Conservation (phyloP, 805 yeast genomes). For the Ogataea degrootiae region DNA sequence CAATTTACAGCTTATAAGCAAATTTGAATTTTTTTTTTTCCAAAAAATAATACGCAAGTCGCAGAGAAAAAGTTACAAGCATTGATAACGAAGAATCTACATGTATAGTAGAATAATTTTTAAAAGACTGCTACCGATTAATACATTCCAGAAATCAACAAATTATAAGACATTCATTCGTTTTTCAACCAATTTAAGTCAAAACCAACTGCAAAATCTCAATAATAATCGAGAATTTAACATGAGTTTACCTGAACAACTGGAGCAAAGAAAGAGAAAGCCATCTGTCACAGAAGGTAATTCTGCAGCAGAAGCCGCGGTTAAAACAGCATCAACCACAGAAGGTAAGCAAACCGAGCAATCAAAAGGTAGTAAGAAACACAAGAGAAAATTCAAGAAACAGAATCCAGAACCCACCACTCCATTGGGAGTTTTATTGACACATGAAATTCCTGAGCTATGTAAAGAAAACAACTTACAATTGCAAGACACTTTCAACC, state of each 20-base stretch:
- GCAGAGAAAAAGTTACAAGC: no score
- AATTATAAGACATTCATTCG: neutral
- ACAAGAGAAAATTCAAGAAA: conserved; percentile 49
- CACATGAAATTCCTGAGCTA: conserved; percentile 64
- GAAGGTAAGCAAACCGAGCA: neutral
- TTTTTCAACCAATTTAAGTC: neutral
- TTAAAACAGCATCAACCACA: neutral
- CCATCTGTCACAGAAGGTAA: neutral
- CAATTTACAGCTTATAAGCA: no score
- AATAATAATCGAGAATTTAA: neutral
- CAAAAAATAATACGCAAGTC: no score
- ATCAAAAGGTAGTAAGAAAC: neutral
- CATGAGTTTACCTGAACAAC: neutral
- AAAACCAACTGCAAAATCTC: no score
- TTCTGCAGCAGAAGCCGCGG: neutral
- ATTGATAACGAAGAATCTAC: neutral
- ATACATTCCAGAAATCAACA: neutral
- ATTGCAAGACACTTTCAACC: conserved; percentile 51
- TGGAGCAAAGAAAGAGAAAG: neutral
- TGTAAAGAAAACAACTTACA: conserved; percentile 38
- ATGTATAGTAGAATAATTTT: neutral
- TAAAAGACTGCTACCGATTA: neutral
- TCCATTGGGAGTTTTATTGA: conserved; percentile 68
- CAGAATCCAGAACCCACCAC: conserved; percentile 71
- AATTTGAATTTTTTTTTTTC: no score